phyloP scores from a whole-genome alignment of 495 filamentous ascomycete genomes.

The Immersiella caudata region DNA sequence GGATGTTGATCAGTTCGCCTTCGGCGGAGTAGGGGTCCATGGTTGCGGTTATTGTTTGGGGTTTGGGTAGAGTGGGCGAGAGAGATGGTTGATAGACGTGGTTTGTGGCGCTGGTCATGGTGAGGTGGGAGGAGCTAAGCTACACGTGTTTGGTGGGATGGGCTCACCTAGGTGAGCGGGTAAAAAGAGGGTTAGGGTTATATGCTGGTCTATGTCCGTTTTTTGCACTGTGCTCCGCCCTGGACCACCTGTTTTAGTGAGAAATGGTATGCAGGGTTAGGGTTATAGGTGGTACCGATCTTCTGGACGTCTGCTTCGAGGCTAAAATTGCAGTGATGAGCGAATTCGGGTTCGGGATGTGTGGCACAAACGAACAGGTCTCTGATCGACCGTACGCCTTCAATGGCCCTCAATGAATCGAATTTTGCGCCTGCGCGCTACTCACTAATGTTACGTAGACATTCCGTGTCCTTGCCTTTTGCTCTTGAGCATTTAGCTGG shows the following conservation, averaged over 20 bases:
- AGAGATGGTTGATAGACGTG: neutral
- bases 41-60: conserved; percentile 15
- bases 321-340: neutral
- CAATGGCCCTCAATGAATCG: no score
- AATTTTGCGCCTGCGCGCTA: no score
- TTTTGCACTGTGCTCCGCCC: no score
- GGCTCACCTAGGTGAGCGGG: conserved; percentile 28
- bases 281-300: no score
- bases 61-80: neutral
- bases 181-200: conserved; percentile 16
- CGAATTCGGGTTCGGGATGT: no score
- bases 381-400: no score
- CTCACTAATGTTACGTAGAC: no score
- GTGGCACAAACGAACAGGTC: no score
- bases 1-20: conserved; percentile 93
- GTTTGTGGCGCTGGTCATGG: neutral
- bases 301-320: neutral
- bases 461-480: no score
- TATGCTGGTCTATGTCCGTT: neutral
- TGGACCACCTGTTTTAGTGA: neutral
- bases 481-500: no score
- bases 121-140: conserved; percentile 17
- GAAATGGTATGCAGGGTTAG: no score
- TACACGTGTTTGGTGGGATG: conserved; percentile 22
- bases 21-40: conserved; percentile 90